Base-by-base conservation (phyloP, 129 eudicot species). In the Lonicera japonica region DNA sequence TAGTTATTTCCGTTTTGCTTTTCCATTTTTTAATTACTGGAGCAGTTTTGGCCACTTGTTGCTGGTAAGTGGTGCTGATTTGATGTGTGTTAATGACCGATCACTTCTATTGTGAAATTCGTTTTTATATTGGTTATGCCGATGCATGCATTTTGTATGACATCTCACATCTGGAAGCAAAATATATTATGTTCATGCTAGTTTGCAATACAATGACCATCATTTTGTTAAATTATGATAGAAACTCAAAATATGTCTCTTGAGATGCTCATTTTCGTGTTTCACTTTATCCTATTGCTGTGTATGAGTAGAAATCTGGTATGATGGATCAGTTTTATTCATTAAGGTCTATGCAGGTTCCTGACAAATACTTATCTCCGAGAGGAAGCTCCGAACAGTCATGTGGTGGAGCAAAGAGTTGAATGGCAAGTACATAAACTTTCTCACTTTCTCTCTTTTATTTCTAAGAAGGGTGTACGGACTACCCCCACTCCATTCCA, bases 371-470 rank as follows among this genome's bases (percentile, higher is more conserved):
- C 78, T 68, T 91, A 91, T 73, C 98, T 91, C 69, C 90, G 90
- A 63, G 98, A 91, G 78, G 98, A 91, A 78, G 90, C 90, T 54
- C 91, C 95, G 24, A 80, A 82, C 67, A 91, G 96, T 76, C 94
- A 91, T 57, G 98, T 85, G 79, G 98, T 91, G 66, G 98, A 91
- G 80, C 98, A 91, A 70, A 83, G 98, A 46, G 98, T 91, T 63
- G 98, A 91, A 84, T 91, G 98, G 98, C 70, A 88, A 80, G 90
- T 87, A 40, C 65, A 57, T 8, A 21, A 54, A 64, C 47, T 53
- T 6, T 29, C 36, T 29, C 36, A 1, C 36, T 29, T 6, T 66
- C 56, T 43, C 13, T 61, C n/a, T n/a, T n/a, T n/a, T n/a, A n/a
- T n/a, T n/a, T n/a, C n/a, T n/a, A n/a, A n/a, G n/a, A n/a, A n/a